Percentiles rank a stretch among this genome's conserved stretches.
Conservation (phyloP, 1,284 basidiomycete species). For the Polyporus tsugae region DNA sequence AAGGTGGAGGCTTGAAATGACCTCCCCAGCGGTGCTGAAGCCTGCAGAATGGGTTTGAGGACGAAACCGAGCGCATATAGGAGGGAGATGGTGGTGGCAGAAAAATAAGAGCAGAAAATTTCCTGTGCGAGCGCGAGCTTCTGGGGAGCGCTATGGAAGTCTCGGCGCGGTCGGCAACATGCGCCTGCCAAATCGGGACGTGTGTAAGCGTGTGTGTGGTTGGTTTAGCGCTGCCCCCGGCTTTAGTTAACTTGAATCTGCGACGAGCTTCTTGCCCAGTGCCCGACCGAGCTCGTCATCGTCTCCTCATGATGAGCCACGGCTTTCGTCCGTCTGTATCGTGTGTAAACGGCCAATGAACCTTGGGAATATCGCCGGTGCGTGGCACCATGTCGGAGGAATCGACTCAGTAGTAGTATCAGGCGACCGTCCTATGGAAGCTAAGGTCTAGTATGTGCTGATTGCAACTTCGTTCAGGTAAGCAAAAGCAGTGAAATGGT, state of each 20-base stretch:
- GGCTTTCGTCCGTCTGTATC: no score
- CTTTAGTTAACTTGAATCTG: no score
- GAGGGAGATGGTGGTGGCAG: constrained; percentile 14
- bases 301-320: background rate
- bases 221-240: constrained; percentile 1
- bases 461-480: background rate
- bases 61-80: background rate
- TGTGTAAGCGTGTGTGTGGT: constrained; percentile 11
- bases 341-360: background rate
- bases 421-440: background rate
- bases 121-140: constrained; percentile 10
- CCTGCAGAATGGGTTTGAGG: background rate
- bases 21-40: background rate
- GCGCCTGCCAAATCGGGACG: constrained; percentile 12
- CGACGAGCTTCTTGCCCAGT: background rate
- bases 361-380: constrained; percentile 1
- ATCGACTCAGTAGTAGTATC: background rate
- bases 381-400: constrained; percentile 7
- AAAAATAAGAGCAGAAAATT: constrained; percentile 17
- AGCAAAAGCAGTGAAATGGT: background rate
- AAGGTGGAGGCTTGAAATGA: background rate
- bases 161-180: constrained; percentile 9
- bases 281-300: constrained; percentile 6
- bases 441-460: background rate
- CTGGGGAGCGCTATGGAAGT: no score